These are phyloP conservation scores for Calonectria montana DNA, from an alignment of 2,329 filamentous ascomycete genomes.

Conservation along the genomic window DNA sequence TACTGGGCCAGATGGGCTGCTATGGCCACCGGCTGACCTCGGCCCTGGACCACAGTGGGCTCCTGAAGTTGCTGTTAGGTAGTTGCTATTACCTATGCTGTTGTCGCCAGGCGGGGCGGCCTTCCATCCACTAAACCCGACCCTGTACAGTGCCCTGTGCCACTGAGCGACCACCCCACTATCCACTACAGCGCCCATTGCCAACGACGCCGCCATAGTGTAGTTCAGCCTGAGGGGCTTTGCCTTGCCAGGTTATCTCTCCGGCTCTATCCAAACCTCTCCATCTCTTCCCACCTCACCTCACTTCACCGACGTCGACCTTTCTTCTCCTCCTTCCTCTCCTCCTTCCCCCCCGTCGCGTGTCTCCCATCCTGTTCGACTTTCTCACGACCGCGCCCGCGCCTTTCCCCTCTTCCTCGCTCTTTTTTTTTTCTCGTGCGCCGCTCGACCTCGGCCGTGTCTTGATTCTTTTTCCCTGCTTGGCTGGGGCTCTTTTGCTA, in stretches of 20 bases:
- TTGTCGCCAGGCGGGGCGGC: slow-evolving; percentile 1
- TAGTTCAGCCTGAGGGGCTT: slow-evolving; percentile 15
- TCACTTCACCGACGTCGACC: slow-evolving; percentile 44
- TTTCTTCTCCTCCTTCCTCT: slow-evolving; percentile 30
- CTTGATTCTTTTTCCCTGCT: slow-evolving; percentile 31
- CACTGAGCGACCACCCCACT: slow-evolving; percentile 9
- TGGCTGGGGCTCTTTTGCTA: slow-evolving; percentile 41
- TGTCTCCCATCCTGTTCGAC: slow-evolving; percentile 27
- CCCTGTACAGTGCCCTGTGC: slow-evolving; percentile 9
- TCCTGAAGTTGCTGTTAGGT: neutral
- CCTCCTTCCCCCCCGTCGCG: slow-evolving; percentile 21
- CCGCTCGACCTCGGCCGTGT: slow-evolving; percentile 36
- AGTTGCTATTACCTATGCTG: slow-evolving; percentile 4
- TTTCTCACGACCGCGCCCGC: neutral
- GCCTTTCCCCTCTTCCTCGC: slow-evolving; percentile 15
- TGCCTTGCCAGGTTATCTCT: slow-evolving; percentile 32
- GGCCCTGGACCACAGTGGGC: slow-evolving; percentile 10
- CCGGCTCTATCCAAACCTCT: slow-evolving; percentile 35
- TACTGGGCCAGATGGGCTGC: neutral
- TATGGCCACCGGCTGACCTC: neutral
- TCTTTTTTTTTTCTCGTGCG: slow-evolving; percentile 28
- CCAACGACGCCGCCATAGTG: slow-evolving; percentile 2
- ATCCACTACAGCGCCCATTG: slow-evolving; percentile 12
- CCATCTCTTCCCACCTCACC: slow-evolving; percentile 37
- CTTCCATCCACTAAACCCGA: slow-evolving; percentile 12